Conservation (phyloP, 1,284 basidiomycete genomes). For the Malassezia japonica region DNA sequence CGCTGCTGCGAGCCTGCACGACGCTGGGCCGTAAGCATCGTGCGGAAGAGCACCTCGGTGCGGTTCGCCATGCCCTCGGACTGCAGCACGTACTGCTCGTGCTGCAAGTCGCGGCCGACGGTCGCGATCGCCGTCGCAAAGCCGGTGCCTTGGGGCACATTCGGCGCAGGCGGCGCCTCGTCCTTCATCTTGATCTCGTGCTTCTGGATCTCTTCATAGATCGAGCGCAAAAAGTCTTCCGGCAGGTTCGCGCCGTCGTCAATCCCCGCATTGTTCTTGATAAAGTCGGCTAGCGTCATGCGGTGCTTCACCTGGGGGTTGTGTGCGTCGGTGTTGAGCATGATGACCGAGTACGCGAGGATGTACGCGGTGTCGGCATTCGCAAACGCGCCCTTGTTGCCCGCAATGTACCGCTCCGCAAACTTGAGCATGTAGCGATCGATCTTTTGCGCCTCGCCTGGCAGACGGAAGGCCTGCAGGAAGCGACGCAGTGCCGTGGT, state of each 20-base stretch:
- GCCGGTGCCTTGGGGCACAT: constrained; percentile 20
- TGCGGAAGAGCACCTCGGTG: constrained; percentile 47
- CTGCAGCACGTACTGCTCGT: constrained; percentile 46
- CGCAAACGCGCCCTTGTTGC: constrained; percentile 42
- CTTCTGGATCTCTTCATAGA: constrained; percentile 46
- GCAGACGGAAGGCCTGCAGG: constrained; percentile 45
- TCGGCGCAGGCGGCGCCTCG: constrained; percentile 25
- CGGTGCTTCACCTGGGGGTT: constrained; percentile 47
- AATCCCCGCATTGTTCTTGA: constrained; percentile 48
- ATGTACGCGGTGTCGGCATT: constrained; percentile 48
- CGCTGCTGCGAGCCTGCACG: constrained; percentile 36
- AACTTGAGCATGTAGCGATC: constrained; percentile 49
- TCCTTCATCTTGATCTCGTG: constrained; percentile 49
- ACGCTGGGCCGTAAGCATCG: constrained; percentile 47
- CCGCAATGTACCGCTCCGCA: constrained; percentile 44
- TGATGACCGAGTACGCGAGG: constrained; percentile 48
- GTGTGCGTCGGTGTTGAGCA: constrained; percentile 49
- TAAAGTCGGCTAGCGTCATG: constrained; percentile 46
- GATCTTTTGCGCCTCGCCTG: constrained; percentile 48
- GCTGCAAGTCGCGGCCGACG: constrained; percentile 43
- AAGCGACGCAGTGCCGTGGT: constrained; percentile 43
- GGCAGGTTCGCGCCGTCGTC: constrained; percentile 44
- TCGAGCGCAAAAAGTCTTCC: constrained; percentile 35
- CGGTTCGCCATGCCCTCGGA: constrained; percentile 47
- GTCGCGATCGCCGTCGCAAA: constrained; percentile 42